Evolutionary conservation across 2,329 filamentous ascomycete genomes (phyloP).

Genomic region (Aspergillus piperis): DNA sequence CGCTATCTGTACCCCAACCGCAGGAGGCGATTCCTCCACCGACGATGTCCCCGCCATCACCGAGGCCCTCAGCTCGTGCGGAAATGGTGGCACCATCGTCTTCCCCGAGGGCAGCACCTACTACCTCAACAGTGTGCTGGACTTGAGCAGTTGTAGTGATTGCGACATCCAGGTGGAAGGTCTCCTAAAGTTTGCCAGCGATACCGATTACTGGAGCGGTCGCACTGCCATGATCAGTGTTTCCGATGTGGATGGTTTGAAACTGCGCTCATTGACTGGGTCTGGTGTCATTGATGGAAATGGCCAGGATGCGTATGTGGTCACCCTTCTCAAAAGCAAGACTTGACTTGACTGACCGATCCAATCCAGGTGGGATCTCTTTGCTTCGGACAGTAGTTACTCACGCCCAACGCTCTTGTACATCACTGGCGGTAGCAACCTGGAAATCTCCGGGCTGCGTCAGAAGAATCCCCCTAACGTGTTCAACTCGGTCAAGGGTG

Average conservation of each 20-base stretch:
- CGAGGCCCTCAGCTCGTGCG: constrained; percentile 45
- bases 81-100: constrained; percentile 48
- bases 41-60: constrained; percentile 51
- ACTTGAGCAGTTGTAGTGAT: constrained; percentile 45
- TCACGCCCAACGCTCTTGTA: constrained; percentile 46
- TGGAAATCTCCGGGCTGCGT: constrained; percentile 41
- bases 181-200: constrained; percentile 41
- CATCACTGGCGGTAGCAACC: constrained; percentile 42
- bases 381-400: constrained; percentile 42
- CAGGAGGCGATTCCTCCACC: constrained; percentile 31
- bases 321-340: neutral
- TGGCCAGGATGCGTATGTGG: constrained; percentile 42
- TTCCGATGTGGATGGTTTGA: constrained; percentile 40
- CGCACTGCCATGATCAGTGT: constrained; percentile 45
- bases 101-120: constrained; percentile 47
- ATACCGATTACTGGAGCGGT: constrained; percentile 47
- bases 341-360: neutral
- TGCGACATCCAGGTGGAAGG: constrained; percentile 53
- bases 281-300: constrained; percentile 51
- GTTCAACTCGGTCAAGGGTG: constrained; percentile 45
- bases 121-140: constrained; percentile 46
- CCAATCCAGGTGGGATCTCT: constrained; percentile 36
- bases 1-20: constrained; percentile 36
- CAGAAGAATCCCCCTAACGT: constrained; percentile 50
- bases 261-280: constrained; percentile 44